Conservation (phyloP, 176 grass and related monocot genomes). For the Lolium perenne region DNA sequence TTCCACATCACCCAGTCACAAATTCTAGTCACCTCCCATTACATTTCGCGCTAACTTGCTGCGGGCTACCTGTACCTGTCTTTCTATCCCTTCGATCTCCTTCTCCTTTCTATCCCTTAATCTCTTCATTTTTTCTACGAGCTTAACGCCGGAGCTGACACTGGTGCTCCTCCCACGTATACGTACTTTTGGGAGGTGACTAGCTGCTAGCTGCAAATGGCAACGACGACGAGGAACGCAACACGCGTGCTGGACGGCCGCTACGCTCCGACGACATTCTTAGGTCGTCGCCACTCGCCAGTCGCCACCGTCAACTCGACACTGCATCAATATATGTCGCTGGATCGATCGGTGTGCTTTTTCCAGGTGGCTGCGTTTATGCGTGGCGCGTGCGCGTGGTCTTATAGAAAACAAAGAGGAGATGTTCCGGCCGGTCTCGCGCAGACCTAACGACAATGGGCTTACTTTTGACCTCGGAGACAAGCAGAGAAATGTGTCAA, state of each 20-base stretch:
- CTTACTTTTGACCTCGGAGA: background rate
- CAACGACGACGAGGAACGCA: background rate
- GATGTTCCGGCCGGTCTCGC: background rate
- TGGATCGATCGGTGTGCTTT: background rate
- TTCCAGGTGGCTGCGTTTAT: slow-evolving; percentile 5
- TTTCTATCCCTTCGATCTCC: background rate
- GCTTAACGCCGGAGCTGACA: background rate
- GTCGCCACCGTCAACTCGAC: slow-evolving; percentile 14
- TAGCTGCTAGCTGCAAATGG: background rate
- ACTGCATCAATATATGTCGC: background rate
- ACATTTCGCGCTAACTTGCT: background rate
- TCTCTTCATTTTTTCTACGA: background rate
- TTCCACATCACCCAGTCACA: slow-evolving; percentile 42
- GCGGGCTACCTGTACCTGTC: background rate
- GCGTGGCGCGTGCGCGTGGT: no score
- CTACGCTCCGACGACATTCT: background rate
- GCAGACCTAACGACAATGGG: background rate
- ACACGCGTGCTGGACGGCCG: slow-evolving; percentile 7
- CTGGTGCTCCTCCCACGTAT: background rate
- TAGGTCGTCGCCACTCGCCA: slow-evolving; percentile 14
- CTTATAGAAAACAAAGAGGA: background rate
- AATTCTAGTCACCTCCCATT: slow-evolving; percentile 52
- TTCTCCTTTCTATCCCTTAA: background rate
- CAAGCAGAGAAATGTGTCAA: background rate
- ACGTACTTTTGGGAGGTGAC: no score